A percentile compares a stretch with the other conserved stretches of the same genome.
Evolutionary conservation across 208 protist species (phyloP).

Genomic region (Crithidia expoeki): DNA sequence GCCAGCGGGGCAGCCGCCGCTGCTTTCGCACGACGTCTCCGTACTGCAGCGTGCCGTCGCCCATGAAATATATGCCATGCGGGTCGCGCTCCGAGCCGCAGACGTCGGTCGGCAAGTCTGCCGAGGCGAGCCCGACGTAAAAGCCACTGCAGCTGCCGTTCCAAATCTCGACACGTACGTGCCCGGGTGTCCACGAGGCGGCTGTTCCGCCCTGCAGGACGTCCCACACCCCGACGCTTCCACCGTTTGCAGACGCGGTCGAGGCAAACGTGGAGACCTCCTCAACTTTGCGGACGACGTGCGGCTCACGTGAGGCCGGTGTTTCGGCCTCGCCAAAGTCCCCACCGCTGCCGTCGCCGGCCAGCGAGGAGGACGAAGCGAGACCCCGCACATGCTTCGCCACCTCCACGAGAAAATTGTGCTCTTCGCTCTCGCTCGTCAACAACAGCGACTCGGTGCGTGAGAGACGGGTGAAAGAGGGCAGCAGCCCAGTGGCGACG

Average conservation of each 20-base stretch:
- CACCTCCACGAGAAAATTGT: conserved; percentile 32
- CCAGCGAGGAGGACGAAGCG: not conserved
- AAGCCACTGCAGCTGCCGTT: conserved; percentile 27
- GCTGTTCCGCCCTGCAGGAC: conserved; percentile 18
- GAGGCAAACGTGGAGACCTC: conserved; percentile 19
- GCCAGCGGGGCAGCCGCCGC: conserved; percentile 40
- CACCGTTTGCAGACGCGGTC: conserved; percentile 8
- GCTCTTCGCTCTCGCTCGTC: conserved; percentile 28
- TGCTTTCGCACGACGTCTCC: conserved; percentile 25
- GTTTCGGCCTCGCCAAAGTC: conserved; percentile 22
- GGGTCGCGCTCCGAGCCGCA: conserved; percentile 26
- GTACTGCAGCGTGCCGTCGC: conserved; percentile 39
- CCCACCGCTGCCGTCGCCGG: not conserved
- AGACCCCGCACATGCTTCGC: conserved; percentile 28
- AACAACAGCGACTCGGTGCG: conserved; percentile 55
- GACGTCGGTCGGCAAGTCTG: conserved; percentile 19
- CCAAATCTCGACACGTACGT: conserved; percentile 38
- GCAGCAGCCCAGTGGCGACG: conserved; percentile 50
- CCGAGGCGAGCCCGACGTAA: conserved; percentile 41
- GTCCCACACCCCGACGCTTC: conserved; percentile 24
- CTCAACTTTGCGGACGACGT: conserved; percentile 22
- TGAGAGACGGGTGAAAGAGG: conserved; percentile 55
- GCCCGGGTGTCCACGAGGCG: conserved; percentile 35
- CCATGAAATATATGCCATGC: conserved; percentile 43
- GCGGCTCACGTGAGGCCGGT: conserved; percentile 29